Evolutionary conservation across 2,329 filamentous ascomycete genomes (phyloP).

Genomic region (Penicillium sp.): DNA sequence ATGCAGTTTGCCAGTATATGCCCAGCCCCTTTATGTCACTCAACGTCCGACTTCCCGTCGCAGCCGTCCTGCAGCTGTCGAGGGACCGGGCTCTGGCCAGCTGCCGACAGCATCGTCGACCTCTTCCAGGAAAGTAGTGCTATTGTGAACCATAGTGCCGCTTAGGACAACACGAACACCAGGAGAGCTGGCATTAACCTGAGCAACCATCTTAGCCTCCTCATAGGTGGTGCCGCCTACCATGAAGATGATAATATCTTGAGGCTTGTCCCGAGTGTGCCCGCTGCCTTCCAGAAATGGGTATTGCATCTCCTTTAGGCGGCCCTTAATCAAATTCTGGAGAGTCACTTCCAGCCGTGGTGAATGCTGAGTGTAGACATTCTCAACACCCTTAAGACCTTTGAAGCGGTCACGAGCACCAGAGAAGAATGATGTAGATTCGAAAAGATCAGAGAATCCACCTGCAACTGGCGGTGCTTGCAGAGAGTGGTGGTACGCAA

Average conservation of each 20-base stretch:
- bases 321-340: constrained; percentile 90
- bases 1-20: not conserved
- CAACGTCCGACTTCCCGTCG: constrained; percentile 61
- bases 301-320: constrained; percentile 81
- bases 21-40: constrained; percentile 11
- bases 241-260: constrained; percentile 95
- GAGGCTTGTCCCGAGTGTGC: constrained; percentile 88
- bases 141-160: constrained; percentile 86
- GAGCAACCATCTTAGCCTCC: constrained; percentile 93
- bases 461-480: constrained; percentile 73
- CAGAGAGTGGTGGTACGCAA: constrained; percentile 83
- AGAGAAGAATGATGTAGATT: constrained; percentile 86
- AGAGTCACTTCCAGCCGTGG: constrained; percentile 82
- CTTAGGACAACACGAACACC: constrained; percentile 87
- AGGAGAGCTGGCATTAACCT: constrained; percentile 86
- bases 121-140: constrained; percentile 82
- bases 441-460: constrained; percentile 88
- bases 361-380: constrained; percentile 97
- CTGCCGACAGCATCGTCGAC: constrained; percentile 82
- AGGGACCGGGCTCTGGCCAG: constrained; percentile 72
- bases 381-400: constrained; percentile 94
- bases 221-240: constrained; percentile 93
- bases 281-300: constrained; percentile 90
- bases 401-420: constrained; percentile 86
- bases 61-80: constrained; percentile 62